A percentile compares a stretch with the other conserved stretches of the same genome.
Conservation (phyloP, 192 early-diverging fungal species). For the Coemansia sp. region DNA sequence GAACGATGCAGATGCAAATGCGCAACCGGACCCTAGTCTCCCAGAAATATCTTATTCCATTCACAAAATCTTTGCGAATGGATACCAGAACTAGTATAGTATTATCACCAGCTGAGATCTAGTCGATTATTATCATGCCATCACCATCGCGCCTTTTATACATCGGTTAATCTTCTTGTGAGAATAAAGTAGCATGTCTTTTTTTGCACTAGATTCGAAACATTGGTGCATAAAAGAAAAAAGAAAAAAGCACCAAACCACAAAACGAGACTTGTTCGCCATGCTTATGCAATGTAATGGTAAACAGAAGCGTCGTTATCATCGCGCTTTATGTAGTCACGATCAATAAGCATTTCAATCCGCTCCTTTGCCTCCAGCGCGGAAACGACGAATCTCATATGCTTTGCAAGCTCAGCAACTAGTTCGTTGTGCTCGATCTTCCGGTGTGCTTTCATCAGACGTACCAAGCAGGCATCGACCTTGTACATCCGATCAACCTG, state of each 20-base stretch:
- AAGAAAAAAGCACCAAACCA: background rate
- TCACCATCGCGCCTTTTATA: too few species aligned
- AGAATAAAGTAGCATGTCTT: background rate
- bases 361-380: conserved; percentile 92
- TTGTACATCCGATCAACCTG: conserved; percentile 91
- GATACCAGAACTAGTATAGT: conserved; percentile 19
- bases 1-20: background rate
- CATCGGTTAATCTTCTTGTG: background rate
- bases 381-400: conserved; percentile 85
- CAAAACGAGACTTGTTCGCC: background rate
- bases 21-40: conserved; percentile 1
- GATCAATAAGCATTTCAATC: conserved; percentile 91
- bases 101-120: too few species aligned
- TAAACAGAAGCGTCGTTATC: conserved; percentile 81
- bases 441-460: conserved; percentile 96
- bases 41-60: conserved; percentile 41
- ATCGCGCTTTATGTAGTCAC: conserved; percentile 91
- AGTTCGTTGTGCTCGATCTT: conserved; percentile 78
- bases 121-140: background rate
- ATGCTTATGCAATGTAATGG: conserved; percentile 72
- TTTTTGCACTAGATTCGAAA: background rate
- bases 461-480: conserved; percentile 96
- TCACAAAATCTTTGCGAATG: conserved; percentile 39
- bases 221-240: background rate
- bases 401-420: conserved; percentile 82